Base-by-base conservation (phyloP, 2,329 filamentous ascomycete genomes). In the Neocucurbitaria cava region DNA sequence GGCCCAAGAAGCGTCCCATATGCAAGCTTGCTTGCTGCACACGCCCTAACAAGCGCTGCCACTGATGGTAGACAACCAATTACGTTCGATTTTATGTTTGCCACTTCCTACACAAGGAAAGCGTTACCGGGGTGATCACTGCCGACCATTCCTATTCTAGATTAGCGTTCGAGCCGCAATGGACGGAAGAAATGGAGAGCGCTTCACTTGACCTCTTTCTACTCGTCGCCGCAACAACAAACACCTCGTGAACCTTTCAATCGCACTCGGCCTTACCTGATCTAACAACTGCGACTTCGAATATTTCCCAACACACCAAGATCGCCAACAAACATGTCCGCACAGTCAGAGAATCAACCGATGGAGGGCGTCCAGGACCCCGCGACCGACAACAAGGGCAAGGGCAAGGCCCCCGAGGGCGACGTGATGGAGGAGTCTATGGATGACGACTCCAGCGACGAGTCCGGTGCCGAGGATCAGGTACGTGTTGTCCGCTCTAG, bases 361-460 rank as follows among this genome's bases (percentile, higher is more conserved):
- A 76, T 75, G 73, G 71, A 73, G 59, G 73, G 68, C 45, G 66
- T 71, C 52, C 71, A 74, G 63, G 68, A 71, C 53, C 71, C 83
- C 59, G 76, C 81, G 59, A 72, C 76, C 58, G 74, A 80, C 58
- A 82, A 82, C 76, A 96, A 96, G 84, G 91, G 91, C 78, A 96
- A 96, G 84, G 92, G 92, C 81, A 96, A 96, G 83, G 88, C 85
- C 36, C 74, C 79, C 36, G 84, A 86, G 49, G 77, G 77, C 38
- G 80, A 87, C 63, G 86, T 89, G 66, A 79, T 86, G 71, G 90
- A 92, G 85, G 89, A 89, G 40, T 89, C 92, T 66, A 89, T 89
- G 28, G 75, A 92, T 1, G 89, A 91, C 26, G 81, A 80, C 64
- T 85, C 81, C 49, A 86, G 86, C 43, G 87, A 89, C 15, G 90